A percentile compares a stretch with the other conserved stretches of the same genome.
Evolutionary conservation across 2,329 filamentous ascomycete species (phyloP).

Genomic region (Immersiporthe knoxdaviesiana): DNA sequence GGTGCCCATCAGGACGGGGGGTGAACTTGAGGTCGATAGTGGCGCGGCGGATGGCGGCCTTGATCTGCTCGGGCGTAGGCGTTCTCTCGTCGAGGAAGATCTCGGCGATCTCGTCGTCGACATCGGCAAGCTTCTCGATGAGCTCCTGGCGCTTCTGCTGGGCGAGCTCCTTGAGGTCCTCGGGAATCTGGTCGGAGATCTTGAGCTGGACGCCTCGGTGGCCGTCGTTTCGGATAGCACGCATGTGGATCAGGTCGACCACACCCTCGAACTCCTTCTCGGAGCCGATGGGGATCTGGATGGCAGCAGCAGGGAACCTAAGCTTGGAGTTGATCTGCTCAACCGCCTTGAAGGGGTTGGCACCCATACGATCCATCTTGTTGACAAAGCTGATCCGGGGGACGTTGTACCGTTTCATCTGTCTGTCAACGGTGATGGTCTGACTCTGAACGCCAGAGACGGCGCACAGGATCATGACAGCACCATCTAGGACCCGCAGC

Average conservation of each 20-base stretch:
- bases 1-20: constrained; percentile 94
- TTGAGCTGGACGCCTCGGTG: constrained; percentile 76
- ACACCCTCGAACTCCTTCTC: constrained; percentile 94
- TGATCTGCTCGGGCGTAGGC: constrained; percentile 82
- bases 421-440: constrained; percentile 95
- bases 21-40: constrained; percentile 91
- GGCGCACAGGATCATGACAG: constrained; percentile 97
- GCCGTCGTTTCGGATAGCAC: constrained; percentile 90
- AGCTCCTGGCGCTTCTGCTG: constrained; percentile 82
- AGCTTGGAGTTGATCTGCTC: constrained; percentile 98
- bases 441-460: constrained; percentile 97
- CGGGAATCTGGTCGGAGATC: constrained; percentile 79
- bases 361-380: constrained; percentile 99
- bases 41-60: constrained; percentile 85
- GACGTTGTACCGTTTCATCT: constrained; percentile 98
- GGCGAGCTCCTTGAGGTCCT: constrained; percentile 74
- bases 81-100: constrained; percentile 86
- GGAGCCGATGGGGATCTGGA: constrained; percentile 91
- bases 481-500: constrained; percentile 90
- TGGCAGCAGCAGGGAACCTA: constrained; percentile 86
- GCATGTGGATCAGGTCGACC: constrained; percentile 90
- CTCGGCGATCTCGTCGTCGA: constrained; percentile 97
- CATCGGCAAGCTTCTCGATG: constrained; percentile 94
- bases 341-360: constrained; percentile 96
- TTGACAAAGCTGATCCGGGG: constrained; percentile 96